Base-by-base conservation (phyloP, 768 basidiomycete genomes). In the Wakefieldia striispora region DNA sequence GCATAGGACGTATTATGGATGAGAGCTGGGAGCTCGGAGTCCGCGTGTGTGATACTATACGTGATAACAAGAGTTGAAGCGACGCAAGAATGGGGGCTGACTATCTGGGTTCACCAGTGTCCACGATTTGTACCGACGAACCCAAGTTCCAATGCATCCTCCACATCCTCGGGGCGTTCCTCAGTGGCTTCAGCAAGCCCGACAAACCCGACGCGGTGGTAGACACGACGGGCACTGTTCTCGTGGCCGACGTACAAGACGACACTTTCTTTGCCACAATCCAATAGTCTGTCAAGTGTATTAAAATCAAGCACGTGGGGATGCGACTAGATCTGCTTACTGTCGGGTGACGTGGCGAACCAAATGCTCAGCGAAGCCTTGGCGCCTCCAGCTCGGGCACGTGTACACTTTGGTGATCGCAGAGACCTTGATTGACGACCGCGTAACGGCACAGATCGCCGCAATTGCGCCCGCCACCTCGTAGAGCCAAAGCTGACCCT, bases 341-440 rank as follows among this genome's bases (percentile, higher is more conserved):
- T 62, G 66, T 14, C 58, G 61, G 40, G 75, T 76, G 21, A 81
- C 77, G 50, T 65, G 62, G 21, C 74, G 69, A 14, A 83, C 82
- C 33, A 83, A 62, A 39, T 70, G 69, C 60, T 79, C 77, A 14
- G 80, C 82, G 58, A 74, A 76, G 6, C 82, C 76, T 29, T 60
- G 63, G 12, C 74, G 66, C 48, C 80, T 63, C 70, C 71, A 79
- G 21, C 58, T 56, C 0, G 72, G 69, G 27, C 72, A 70, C 17
- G 81, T 83, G 59, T 76, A 80, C 1, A 82, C 80, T 61, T 82
- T 83, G 8, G 80, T 80, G 55, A 82, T 79, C 3, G 77, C 79
- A 13, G 77, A 74, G 20, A 80, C 76, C 11, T 66, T 68, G 48
- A 70, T 61, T 12, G 76, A 77, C 43, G 70, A 70, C n/a, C 80